These are phyloP conservation scores for Coprinopsis strossmayeri DNA, from an alignment of 768 basidiomycete species.

Conservation along the genomic window DNA sequence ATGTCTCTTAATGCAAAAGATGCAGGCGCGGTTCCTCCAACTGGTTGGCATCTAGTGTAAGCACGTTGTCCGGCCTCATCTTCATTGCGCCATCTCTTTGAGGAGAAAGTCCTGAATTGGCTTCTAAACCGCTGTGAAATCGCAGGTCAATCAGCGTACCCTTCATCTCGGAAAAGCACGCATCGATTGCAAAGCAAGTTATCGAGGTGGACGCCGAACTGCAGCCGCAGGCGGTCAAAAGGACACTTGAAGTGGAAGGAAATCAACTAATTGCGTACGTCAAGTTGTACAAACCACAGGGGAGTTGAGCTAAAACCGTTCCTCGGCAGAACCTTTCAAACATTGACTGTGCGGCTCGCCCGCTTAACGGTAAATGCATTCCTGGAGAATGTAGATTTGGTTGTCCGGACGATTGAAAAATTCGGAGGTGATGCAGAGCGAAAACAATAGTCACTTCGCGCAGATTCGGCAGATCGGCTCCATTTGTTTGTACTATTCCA, in stretches of 20 bases:
- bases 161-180: slow-evolving; percentile 68
- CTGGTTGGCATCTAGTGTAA: slow-evolving; percentile 53
- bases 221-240: slow-evolving; percentile 73
- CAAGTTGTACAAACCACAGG: neutral
- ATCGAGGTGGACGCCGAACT: slow-evolving; percentile 86
- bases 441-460: slow-evolving; percentile 13
- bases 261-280: slow-evolving; percentile 73
- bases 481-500: too few species aligned
- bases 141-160: slow-evolving; percentile 66
- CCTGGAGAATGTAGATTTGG: slow-evolving; percentile 84
- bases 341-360: slow-evolving; percentile 79
- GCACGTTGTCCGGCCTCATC: slow-evolving; percentile 11
- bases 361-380: slow-evolving; percentile 81
- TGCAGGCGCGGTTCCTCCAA: neutral
- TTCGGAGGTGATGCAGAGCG: slow-evolving; percentile 65
- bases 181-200: slow-evolving; percentile 71
- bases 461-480: too few species aligned
- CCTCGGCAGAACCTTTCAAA: slow-evolving; percentile 70
- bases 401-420: slow-evolving; percentile 73
- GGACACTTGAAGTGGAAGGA: slow-evolving; percentile 60
- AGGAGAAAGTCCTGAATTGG: neutral
- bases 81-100: too few species aligned
- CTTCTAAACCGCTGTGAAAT: neutral
- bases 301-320: too few species aligned
- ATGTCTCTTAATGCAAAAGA: neutral